These are phyloP conservation scores for Vigna unguiculata DNA, from an alignment of 306 rosid genomes.

Conservation along the genomic window DNA sequence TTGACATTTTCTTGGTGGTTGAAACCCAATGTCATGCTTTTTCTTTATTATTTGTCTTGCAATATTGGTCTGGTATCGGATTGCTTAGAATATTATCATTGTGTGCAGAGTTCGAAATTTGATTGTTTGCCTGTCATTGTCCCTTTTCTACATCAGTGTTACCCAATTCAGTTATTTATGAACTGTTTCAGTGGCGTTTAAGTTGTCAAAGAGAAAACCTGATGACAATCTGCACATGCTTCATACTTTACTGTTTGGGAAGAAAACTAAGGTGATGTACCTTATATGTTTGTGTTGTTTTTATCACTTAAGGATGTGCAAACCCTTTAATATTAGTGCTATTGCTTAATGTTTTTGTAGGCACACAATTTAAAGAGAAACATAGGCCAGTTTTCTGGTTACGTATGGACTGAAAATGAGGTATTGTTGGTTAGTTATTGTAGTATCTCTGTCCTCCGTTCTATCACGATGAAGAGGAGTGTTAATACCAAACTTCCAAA, in stretches of 20 bases:
- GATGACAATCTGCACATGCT: slow-evolving; percentile 89
- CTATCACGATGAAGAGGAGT: background rate
- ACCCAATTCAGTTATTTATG: slow-evolving; percentile 36
- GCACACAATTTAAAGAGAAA: slow-evolving; percentile 59
- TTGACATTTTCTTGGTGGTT: background rate
- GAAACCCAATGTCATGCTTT: background rate
- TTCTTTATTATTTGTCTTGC: slow-evolving; percentile 1
- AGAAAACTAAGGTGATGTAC: slow-evolving; percentile 76
- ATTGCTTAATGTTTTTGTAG: slow-evolving; percentile 56
- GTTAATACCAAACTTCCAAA: background rate
- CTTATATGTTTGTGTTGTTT: background rate
- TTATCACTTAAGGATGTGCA: background rate
- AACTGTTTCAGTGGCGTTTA: slow-evolving; percentile 90
- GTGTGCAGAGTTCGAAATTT: background rate
- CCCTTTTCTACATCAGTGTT: slow-evolving; percentile 37
- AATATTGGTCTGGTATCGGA: background rate
- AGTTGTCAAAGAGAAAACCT: slow-evolving; percentile 89
- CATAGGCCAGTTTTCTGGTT: slow-evolving; percentile 58
- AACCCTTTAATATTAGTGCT: slow-evolving; percentile 15
- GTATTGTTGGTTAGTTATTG: slow-evolving; percentile 33
- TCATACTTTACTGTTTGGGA: slow-evolving; percentile 85
- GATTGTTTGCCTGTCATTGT: slow-evolving; percentile 21
- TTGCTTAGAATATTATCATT: slow-evolving; percentile 13
- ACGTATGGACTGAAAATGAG: slow-evolving; percentile 52
- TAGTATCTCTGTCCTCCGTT: background rate